phyloP scores from a whole-genome alignment of 208 protist genomes.

The Naegleria gruberi region DNA sequence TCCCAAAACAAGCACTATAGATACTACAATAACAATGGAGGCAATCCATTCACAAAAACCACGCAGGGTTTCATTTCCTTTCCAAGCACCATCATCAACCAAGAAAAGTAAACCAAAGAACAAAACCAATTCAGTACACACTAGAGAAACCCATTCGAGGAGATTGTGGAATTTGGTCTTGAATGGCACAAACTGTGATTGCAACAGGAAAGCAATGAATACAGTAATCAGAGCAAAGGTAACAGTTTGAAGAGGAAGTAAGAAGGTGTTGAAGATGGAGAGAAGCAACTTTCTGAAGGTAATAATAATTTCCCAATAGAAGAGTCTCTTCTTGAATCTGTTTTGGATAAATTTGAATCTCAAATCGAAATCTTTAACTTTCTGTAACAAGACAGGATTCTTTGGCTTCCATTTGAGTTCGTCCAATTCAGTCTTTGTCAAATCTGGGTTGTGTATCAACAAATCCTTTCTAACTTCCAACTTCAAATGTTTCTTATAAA shows the following conservation, averaged over 20 bases:
- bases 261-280: background rate
- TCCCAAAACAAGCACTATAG: background rate
- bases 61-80: background rate
- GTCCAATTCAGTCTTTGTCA: background rate
- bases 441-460: background rate
- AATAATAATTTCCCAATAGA: background rate
- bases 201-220: background rate
- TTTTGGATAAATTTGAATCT: background rate
- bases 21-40: background rate
- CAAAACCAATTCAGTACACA: background rate
- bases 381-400: background rate
- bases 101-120: constrained; percentile 16
- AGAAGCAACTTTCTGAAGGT: background rate
- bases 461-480: background rate
- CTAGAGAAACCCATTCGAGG: background rate
- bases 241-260: background rate
- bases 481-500: background rate
- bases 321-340: background rate
- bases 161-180: constrained; percentile 3
- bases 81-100: too few species aligned
- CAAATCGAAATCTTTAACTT: background rate
- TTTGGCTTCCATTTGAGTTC: background rate
- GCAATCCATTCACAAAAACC: background rate
- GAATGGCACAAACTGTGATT: background rate
- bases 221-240: background rate